Percentiles rank a stretch among this genome's conserved stretches.
phyloP scores from a whole-genome alignment of 805 yeast species.

The Maudiozyma serrabonitensis region DNA sequence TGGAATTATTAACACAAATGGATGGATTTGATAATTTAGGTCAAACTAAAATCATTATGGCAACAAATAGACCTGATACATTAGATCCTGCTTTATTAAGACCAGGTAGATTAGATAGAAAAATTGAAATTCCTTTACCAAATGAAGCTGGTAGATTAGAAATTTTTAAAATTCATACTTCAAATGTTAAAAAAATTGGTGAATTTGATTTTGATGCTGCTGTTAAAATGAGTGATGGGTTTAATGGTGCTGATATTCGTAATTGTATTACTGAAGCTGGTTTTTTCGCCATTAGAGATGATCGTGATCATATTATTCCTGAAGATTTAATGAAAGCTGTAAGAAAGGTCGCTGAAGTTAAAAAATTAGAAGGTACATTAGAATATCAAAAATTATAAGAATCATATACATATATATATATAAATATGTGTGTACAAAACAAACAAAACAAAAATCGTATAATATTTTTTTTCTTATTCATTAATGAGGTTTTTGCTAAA shows the following conservation, averaged over 20 bases:
- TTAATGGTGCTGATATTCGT: constrained; percentile 97
- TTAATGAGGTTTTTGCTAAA: not conserved
- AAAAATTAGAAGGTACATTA: constrained; percentile 91
- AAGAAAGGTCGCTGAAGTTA: constrained; percentile 91
- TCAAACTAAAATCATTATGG: constrained; percentile 96
- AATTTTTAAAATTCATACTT: constrained; percentile 85
- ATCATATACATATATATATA: not conserved
- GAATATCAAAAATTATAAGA: constrained; percentile 81
- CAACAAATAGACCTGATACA: constrained; percentile 98
- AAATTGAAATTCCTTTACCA: constrained; percentile 90
- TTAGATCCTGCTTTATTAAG: constrained; percentile 93
- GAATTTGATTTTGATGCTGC: constrained; percentile 96
- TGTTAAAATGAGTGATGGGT: constrained; percentile 97
- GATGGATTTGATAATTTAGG: constrained; percentile 97
- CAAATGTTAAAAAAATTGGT: constrained; percentile 79
- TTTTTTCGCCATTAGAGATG: constrained; percentile 95
- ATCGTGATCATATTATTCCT: constrained; percentile 88
- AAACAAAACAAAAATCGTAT: no score
- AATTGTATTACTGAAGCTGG: constrained; percentile 98
- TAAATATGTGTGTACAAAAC: constrained; percentile 3
- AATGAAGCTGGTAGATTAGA: constrained; percentile 93
- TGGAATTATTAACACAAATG: constrained; percentile 96
- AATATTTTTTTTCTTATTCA: no score
- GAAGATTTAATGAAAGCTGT: constrained; percentile 96
- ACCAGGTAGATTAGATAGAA: constrained; percentile 95